Evolutionary conservation across 768 basidiomycete genomes (phyloP), one percentile per base, ranked within the genome.

Genomic region (Agrocybe pediades): DNA sequence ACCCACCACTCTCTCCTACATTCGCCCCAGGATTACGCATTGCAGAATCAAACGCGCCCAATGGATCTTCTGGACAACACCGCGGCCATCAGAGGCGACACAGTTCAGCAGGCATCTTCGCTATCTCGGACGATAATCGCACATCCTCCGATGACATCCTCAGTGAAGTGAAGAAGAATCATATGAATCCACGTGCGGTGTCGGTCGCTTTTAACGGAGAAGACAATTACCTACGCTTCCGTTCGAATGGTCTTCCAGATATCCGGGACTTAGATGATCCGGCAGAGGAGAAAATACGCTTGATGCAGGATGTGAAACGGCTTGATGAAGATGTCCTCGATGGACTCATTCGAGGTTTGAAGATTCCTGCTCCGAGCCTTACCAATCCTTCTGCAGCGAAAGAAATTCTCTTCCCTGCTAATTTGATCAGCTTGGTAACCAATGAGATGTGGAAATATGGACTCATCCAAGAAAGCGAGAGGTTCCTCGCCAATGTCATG

Each of bases 401-500:
- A 72, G 97, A 99, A 70, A 95, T 99, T 49, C 80, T 99, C 39
- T 99, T 99, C 87, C 97, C 97, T 9, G 95, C 97, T 21, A 98
- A 98, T 70, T 83, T 99, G 55, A 98, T 99, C 72, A 93, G 91
- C 67, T 76, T 98, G 43, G 88, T 97, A 60, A 96, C 95, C n/a
- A 99, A 99, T 70, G 97, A 98, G 72, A 99, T 99, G 97, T 98
- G 97, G 97, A 98, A 97, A 72, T 95, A 96, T 64, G 94, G 95
- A 45, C 84, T 99, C 60, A 98, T 98, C 60, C 81, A 86, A 15
- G 97, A 99, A 72, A 96, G 94, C 74, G 97, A 98, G 71, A 82
- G 95, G 44, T 98, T 99, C 83, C 77, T 99, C 53, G 97, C 97
- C 29, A 98, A 96, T 68, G 92, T 98, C 51, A 98, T 98, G 96